Percentiles rank a stretch among this genome's conserved stretches.
Conservation (phyloP, 2,329 filamentous ascomycete species). For the Ascosphaera aggregata region DNA sequence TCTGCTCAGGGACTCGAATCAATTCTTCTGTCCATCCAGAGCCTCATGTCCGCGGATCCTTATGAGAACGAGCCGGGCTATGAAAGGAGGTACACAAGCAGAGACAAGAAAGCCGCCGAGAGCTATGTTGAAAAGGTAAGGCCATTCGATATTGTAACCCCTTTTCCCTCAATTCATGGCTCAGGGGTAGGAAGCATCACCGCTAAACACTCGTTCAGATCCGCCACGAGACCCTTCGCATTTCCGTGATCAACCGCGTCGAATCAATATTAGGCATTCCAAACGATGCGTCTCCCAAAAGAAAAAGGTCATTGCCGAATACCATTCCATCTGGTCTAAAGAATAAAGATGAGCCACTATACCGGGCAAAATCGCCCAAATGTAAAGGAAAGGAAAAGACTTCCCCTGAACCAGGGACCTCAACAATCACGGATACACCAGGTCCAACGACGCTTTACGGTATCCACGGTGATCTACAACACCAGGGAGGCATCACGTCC, state of each 20-base stretch:
- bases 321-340: too few relatives aligned
- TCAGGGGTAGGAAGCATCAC: neutral
- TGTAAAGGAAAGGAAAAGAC: too few relatives aligned
- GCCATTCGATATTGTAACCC: neutral
- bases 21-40: slow-evolving; percentile 85
- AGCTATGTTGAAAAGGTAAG: slow-evolving; percentile 60
- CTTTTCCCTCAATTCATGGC: slow-evolving; percentile 3
- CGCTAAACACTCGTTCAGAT: slow-evolving; percentile 33
- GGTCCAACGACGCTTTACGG: too few relatives aligned
- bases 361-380: too few relatives aligned
- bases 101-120: slow-evolving; percentile 50
- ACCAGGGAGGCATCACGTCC: too few relatives aligned
- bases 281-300: too few relatives aligned
- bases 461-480: too few relatives aligned
- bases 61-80: slow-evolving; percentile 95
- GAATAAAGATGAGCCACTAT: too few relatives aligned
- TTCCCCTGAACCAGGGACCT: too few relatives aligned
- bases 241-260: slow-evolving; percentile 65
- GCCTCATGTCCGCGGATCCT: slow-evolving; percentile 77
- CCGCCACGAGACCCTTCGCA: slow-evolving; percentile 65
- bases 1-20: slow-evolving; percentile 89
- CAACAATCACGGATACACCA: too few relatives aligned
- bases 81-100: slow-evolving; percentile 43
- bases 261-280: slow-evolving; percentile 56
- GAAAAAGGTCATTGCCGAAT: too few relatives aligned